Evolutionary conservation across 2,329 filamentous ascomycete genomes (phyloP).

Genomic region (Elsinoe perseae): DNA sequence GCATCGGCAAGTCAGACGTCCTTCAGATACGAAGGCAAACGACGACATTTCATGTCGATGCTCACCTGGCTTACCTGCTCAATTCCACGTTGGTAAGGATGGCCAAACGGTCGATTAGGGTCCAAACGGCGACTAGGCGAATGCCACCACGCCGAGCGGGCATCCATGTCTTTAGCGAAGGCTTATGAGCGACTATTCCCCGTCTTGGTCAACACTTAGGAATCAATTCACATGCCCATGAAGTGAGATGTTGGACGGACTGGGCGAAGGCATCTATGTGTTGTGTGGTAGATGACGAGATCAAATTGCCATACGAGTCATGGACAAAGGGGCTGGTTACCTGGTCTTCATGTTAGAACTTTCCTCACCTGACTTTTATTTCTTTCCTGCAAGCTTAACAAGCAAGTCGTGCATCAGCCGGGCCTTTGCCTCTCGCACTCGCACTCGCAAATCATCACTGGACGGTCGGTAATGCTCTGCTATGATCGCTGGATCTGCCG

Average conservation of each 20-base stretch:
- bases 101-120: slow-evolving; percentile 6
- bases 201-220: neutral
- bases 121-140: neutral
- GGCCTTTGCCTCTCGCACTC: no score
- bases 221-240: no score
- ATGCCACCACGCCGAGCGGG: neutral
- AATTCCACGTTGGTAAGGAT: neutral
- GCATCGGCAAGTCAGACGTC: neutral
- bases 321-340: no score
- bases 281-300: no score
- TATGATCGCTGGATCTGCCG: neutral
- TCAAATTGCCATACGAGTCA: no score
- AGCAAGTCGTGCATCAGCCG: no score
- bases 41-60: neutral
- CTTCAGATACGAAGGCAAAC: neutral
- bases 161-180: neutral
- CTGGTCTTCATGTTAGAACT: no score
- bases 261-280: no score
- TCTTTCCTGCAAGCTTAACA: no score
- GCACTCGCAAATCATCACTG: no score
- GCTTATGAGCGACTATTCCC: neutral
- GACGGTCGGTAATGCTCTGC: neutral
- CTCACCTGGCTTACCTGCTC: slow-evolving; percentile 8
- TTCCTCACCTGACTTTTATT: no score
- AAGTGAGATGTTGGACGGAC: no score